phyloP scores from a whole-genome alignment of 108 stramenopile genomes.

The Parietichytrium sp. region DNA sequence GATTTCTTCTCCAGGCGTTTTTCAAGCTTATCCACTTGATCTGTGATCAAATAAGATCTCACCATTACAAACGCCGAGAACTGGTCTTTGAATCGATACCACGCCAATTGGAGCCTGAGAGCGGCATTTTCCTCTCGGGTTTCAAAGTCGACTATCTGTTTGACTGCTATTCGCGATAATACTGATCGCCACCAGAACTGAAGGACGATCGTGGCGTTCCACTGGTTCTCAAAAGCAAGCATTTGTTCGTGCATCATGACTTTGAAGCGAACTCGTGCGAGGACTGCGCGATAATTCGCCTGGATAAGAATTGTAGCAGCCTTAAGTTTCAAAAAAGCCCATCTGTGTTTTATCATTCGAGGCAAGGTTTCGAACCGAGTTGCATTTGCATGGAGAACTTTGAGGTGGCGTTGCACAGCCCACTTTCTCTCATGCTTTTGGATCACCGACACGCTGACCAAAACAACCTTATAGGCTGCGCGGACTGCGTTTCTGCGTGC shows the following conservation, averaged over 20 bases:
- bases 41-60: not conserved
- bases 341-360: not conserved
- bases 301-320: slow-evolving; percentile 35
- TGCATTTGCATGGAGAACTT: not conserved
- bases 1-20: not conserved
- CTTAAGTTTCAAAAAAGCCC: not conserved
- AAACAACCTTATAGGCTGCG: not conserved
- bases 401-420: not conserved
- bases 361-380: not conserved
- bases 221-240: not conserved
- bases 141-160: not conserved
- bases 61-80: slow-evolving; percentile 25
- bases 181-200: not conserved
- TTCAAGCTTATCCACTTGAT: slow-evolving; percentile 1
- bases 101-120: not conserved
- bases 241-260: not conserved
- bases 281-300: slow-evolving; percentile 21
- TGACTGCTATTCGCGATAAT: not conserved
- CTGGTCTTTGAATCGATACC: slow-evolving; percentile 17
- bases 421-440: not conserved
- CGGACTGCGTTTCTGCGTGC: not conserved
- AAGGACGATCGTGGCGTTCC: not conserved
- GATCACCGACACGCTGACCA: not conserved
- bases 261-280: slow-evolving; percentile 13
- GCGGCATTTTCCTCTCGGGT: not conserved